These are phyloP conservation scores for Coniochaeta ligniaria DNA, from an alignment of 2,329 filamentous ascomycete species.

Conservation along the genomic window DNA sequence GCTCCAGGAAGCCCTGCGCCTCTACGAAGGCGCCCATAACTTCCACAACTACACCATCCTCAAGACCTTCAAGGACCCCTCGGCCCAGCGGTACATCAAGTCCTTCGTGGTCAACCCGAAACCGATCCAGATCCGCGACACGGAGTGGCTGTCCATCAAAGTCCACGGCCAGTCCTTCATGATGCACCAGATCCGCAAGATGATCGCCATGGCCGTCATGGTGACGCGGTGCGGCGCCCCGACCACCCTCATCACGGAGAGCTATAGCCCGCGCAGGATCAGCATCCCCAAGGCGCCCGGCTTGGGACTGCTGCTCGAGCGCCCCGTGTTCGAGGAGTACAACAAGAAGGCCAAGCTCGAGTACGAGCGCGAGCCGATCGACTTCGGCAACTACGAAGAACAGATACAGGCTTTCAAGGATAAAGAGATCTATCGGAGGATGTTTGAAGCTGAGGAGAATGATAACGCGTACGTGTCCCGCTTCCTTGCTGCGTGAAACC, in stretches of 20 bases:
- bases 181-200: slow-evolving; percentile 99
- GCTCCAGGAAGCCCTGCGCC: slow-evolving; percentile 66
- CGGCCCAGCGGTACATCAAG: slow-evolving; percentile 84
- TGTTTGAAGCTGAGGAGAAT: slow-evolving; percentile 83
- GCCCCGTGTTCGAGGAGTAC: slow-evolving; percentile 86
- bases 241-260: slow-evolving; percentile 62
- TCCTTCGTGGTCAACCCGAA: slow-evolving; percentile 73
- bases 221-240: slow-evolving; percentile 79
- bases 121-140: slow-evolving; percentile 81
- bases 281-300: slow-evolving; percentile 92
- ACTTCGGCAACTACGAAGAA: slow-evolving; percentile 71
- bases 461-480: slow-evolving; percentile 66
- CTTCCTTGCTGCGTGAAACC: slow-evolving; percentile 1
- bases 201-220: slow-evolving; percentile 89
- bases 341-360: slow-evolving; percentile 64
- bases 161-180: slow-evolving; percentile 98
- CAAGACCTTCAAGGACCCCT: slow-evolving; percentile 73
- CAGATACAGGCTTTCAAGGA: slow-evolving; percentile 88
- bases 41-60: slow-evolving; percentile 98
- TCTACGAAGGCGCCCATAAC: slow-evolving; percentile 79
- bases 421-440: slow-evolving; percentile 81
- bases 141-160: slow-evolving; percentile 91
- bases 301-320: slow-evolving; percentile 78
- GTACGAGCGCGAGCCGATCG: slow-evolving; percentile 60
- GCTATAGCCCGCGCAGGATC: slow-evolving; percentile 65